A percentile compares a stretch with the other conserved stretches of the same genome.
Conservation (phyloP, 805 yeast genomes). For the Zygoascus ofunaensis region DNA sequence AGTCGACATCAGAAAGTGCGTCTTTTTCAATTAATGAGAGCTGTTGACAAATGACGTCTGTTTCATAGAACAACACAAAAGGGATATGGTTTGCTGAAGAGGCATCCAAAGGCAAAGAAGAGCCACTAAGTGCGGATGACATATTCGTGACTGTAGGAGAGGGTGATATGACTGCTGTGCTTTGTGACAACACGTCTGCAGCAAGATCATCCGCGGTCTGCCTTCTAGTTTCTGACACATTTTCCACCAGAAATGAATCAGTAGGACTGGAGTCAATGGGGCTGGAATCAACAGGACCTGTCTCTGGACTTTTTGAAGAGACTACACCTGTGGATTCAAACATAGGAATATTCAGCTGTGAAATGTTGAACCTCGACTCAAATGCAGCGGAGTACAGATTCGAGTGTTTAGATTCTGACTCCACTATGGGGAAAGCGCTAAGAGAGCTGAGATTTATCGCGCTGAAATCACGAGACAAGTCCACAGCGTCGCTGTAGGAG, state of each 20-base stretch:
- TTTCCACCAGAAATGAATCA: background rate
- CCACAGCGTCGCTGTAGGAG: background rate
- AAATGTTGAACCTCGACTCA: constrained; percentile 11
- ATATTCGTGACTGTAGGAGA: background rate
- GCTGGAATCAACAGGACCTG: background rate
- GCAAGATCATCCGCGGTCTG: background rate
- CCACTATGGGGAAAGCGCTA: constrained; percentile 1
- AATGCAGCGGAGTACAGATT: constrained; percentile 15
- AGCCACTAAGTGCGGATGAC: background rate
- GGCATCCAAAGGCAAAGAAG: background rate
- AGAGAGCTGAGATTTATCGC: constrained; percentile 1
- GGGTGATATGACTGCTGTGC: background rate
- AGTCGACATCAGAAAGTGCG: constrained; percentile 73
- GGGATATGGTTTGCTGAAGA: constrained; percentile 56
- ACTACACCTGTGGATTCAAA: background rate
- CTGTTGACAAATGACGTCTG: constrained; percentile 64
- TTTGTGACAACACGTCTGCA: background rate
- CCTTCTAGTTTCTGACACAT: background rate
- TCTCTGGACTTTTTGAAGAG: too few species aligned
- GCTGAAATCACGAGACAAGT: background rate
- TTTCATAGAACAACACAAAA: constrained; percentile 64
- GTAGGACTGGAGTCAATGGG: background rate
- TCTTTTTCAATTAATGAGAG: constrained; percentile 83
- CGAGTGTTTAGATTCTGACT: constrained; percentile 8
- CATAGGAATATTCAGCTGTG: constrained; percentile 4